These are phyloP conservation scores for Dendrostoma leiphaemia DNA, from an alignment of 2,329 filamentous ascomycete species.

Conservation along the genomic window DNA sequence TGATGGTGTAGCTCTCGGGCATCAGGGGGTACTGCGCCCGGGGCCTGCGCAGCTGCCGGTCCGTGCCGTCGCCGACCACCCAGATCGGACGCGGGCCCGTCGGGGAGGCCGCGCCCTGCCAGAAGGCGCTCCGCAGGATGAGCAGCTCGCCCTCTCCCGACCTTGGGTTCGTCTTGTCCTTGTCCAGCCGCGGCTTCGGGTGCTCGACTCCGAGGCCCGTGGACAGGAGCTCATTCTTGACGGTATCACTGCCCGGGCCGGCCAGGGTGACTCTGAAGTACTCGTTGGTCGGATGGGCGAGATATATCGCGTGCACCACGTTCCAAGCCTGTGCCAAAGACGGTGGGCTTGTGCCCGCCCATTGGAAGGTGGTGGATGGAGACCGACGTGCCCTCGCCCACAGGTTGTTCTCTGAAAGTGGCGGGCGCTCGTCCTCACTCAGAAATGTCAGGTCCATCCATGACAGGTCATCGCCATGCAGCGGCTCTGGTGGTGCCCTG, in stretches of 20 bases:
- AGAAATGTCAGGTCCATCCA: slow-evolving; percentile 34
- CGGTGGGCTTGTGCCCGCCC: slow-evolving; percentile 34
- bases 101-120: slow-evolving; percentile 22
- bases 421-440: slow-evolving; percentile 24
- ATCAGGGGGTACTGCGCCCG: slow-evolving; percentile 36
- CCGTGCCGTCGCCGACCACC: slow-evolving; percentile 31
- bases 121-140: slow-evolving; percentile 41
- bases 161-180: slow-evolving; percentile 16
- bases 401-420: slow-evolving; percentile 28
- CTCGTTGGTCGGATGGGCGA: slow-evolving; percentile 40
- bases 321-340: slow-evolving; percentile 45
- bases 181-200: slow-evolving; percentile 33
- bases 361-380: slow-evolving; percentile 39
- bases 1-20: slow-evolving; percentile 42
- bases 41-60: slow-evolving; percentile 28
- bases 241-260: slow-evolving; percentile 32
- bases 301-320: slow-evolving; percentile 42
- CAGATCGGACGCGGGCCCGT: slow-evolving; percentile 38
- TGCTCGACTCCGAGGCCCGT: slow-evolving; percentile 23
- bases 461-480: slow-evolving; percentile 36
- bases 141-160: slow-evolving; percentile 36
- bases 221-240: slow-evolving; percentile 25
- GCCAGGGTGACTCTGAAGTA: slow-evolving; percentile 39
- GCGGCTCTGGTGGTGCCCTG: slow-evolving; percentile 30
- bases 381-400: slow-evolving; percentile 44